Percentiles rank a stretch among this genome's conserved stretches.
Evolutionary conservation across 805 yeast genomes (phyloP).

Genomic region (Yamadazyma paraphyllophila): DNA sequence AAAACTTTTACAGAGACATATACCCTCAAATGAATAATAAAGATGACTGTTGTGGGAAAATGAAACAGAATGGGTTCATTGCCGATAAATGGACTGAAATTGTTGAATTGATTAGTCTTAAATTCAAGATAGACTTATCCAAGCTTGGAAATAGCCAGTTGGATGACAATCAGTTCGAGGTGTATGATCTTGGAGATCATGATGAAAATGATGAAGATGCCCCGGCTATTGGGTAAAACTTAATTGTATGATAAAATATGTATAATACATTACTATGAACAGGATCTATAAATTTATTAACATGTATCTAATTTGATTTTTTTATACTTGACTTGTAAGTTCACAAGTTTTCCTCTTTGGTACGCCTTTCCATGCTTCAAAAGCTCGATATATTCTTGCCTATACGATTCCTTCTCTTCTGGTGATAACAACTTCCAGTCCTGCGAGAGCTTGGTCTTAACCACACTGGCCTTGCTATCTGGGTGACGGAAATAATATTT

Average conservation of each 20-base stretch:
- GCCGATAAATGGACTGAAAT: constrained; percentile 19
- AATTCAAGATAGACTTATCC: constrained; percentile 15
- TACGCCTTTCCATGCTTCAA: constrained; percentile 15
- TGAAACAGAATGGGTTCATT: constrained; percentile 18
- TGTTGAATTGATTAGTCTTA: constrained; percentile 3
- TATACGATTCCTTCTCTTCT: constrained; percentile 26
- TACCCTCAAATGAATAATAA: constrained; percentile 8
- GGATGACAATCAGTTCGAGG: constrained; percentile 23
- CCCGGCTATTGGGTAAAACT: constrained; percentile 21
- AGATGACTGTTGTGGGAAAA: constrained; percentile 18
- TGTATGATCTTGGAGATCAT: constrained; percentile 20
- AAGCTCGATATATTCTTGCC: constrained; percentile 27
- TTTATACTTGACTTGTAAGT: constrained; percentile 8
- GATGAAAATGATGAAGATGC: constrained; percentile 28
- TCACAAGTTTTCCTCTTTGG: constrained; percentile 11
- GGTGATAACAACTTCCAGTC: constrained; percentile 26
- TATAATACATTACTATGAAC: not conserved
- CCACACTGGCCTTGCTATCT: not conserved
- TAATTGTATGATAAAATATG: not conserved
- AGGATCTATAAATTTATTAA: not conserved
- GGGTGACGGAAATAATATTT: constrained; percentile 1
- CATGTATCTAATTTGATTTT: not conserved
- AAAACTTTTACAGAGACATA: constrained; percentile 17
- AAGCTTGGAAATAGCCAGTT: constrained; percentile 7
- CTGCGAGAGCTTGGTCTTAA: constrained; percentile 12